Percentiles rank a stretch among this genome's conserved stretches.
These are phyloP conservation scores for Cystoderma amianthinum DNA, from an alignment of 768 basidiomycete species.

Conservation along the genomic window DNA sequence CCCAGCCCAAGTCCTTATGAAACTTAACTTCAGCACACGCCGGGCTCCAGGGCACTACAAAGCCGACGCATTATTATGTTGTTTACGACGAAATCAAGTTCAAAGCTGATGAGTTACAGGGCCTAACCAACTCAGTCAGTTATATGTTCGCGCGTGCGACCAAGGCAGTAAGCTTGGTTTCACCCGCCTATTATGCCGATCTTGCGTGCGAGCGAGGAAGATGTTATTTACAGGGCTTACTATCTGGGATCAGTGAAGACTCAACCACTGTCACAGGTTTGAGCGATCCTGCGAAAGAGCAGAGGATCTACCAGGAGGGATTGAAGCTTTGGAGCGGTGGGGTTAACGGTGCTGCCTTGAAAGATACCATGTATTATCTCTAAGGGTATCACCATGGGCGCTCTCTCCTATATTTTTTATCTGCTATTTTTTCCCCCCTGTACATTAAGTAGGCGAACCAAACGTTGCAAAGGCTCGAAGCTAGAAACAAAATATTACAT, in stretches of 20 bases:
- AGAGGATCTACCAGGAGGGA: constrained; percentile 50
- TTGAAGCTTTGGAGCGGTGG: constrained; percentile 46
- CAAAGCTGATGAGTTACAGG: constrained; percentile 63
- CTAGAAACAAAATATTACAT: too few species aligned
- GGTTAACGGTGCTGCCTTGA: constrained; percentile 39
- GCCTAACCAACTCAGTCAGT: constrained; percentile 61
- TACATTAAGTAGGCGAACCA: too few species aligned
- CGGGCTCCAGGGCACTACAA: constrained; percentile 67
- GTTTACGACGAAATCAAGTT: constrained; percentile 75
- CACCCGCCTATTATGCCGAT: constrained; percentile 81
- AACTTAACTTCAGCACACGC: constrained; percentile 44
- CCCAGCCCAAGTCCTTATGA: not conserved
- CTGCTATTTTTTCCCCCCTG: too few species aligned
- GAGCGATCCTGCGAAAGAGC: too few species aligned
- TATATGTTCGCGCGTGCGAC: constrained; percentile 86
- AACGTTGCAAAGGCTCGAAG: too few species aligned
- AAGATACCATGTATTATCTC: constrained; percentile 77
- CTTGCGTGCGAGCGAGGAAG: constrained; percentile 59
- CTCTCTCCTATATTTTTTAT: too few species aligned
- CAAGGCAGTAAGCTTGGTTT: constrained; percentile 76
- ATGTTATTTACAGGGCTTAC: constrained; percentile 68
- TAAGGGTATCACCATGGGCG: too few species aligned
- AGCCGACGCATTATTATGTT: constrained; percentile 76
- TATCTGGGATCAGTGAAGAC: constrained; percentile 39
- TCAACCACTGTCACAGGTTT: constrained; percentile 26